Evolutionary conservation across 2,329 filamentous ascomycete genomes (phyloP), one percentile per base, ranked within the genome.

Genomic region (Allantophomopsis lycopodina): DNA sequence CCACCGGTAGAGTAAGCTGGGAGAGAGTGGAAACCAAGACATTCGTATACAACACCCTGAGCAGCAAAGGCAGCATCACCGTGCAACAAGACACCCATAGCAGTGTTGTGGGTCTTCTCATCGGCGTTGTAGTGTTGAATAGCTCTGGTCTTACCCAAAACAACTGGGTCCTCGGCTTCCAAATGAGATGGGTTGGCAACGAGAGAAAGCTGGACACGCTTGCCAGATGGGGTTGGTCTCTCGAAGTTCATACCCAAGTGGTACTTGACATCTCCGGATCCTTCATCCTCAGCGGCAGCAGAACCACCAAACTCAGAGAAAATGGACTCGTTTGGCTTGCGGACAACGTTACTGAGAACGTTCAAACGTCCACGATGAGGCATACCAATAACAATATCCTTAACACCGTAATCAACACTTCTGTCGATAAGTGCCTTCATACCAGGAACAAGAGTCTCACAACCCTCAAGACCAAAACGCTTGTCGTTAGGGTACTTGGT

Each of bases 161-260:
- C 91, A 46, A 98, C 91, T 7, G 91, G 91, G 60, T 98, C 91
- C 64, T 98, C 91, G 37, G 91, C 91, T 66, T 98, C 91, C 56
- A 98, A 69, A 71, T 98, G 91, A 41, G 91, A 98, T 32, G 91
- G 91, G 63, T 98, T 98, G 65, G 91, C 91, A 44, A 98, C 91
- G 38, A 98, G 77, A 45, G 91, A 98, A 40, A 98, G 78, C 68
- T 98, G 91, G n/a, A 98, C 91, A 48, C 91, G 91, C 76, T 96
- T 96, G 54, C 91, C 91, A 34, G 89, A 96, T 43, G 91, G 91
- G 8, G 91, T 98, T 40, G 91, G 91, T 47, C 91, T 86, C 69
- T 98, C 91, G 52, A 98, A 98, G 71, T 98, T 98, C 91, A 98
- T 98, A 58, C 91, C 91, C 55, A 98, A 70, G 68, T 98, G 91